Percentiles rank a stretch among this genome's conserved stretches.
phyloP scores from a whole-genome alignment of 169 alveolate species.

The Plasmodium inui region DNA sequence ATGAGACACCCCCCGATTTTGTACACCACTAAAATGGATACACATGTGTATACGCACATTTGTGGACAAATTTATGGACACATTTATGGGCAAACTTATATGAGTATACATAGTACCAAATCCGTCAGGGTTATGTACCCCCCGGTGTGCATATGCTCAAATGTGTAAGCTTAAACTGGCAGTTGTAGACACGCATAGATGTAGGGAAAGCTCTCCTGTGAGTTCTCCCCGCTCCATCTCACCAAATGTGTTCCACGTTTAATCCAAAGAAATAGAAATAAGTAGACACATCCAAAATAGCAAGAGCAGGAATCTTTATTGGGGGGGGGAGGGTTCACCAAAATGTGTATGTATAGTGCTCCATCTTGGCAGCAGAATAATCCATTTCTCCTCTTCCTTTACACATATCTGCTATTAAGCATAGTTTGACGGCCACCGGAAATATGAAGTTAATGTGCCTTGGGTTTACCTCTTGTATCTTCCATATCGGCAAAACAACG shows the following conservation, averaged over 20 bases:
- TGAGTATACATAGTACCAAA: not conserved
- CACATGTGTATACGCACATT: not conserved
- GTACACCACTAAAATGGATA: not conserved
- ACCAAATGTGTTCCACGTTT: not conserved
- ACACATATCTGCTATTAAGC: not conserved
- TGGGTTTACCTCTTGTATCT: not conserved
- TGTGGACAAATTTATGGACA: not conserved
- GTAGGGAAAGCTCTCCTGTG: not conserved
- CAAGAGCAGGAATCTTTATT: not conserved
- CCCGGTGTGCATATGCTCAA: not conserved
- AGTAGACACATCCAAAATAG: not conserved
- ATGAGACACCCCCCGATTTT: not conserved
- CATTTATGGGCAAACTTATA: not conserved
- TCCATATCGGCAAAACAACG: not conserved
- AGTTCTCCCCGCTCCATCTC: not conserved
- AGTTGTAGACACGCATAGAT: not conserved
- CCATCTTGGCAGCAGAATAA: not conserved
- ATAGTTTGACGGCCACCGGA: not conserved
- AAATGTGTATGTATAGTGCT: not conserved
- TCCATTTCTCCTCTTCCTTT: not conserved
- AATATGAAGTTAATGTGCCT: not conserved
- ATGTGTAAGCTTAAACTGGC: not conserved
- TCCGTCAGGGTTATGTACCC: not conserved
- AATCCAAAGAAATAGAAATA: not conserved
- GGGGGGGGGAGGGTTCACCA: not conserved